Evolutionary conservation across 1,284 basidiomycete species (phyloP).

Genomic region (Tetrapyrgos nigripes): DNA sequence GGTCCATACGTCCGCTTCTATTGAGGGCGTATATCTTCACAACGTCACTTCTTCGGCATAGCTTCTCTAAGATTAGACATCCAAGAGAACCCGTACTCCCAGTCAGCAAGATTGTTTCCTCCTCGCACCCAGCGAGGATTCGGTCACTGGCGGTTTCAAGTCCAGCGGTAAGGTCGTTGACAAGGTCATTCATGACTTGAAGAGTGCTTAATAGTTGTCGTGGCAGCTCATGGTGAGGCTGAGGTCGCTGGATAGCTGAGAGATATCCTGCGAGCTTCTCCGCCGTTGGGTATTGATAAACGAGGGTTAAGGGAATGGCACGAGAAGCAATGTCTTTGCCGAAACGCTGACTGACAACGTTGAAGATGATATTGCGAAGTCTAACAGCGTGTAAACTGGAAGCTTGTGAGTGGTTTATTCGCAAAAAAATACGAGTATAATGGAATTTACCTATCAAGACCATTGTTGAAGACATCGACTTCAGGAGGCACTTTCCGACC

Average conservation of each 20-base stretch:
- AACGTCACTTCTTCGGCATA: neutral
- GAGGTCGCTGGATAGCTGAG: constrained; percentile 26
- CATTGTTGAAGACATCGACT: neutral
- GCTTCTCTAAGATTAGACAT: constrained; percentile 24
- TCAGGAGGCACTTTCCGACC: neutral
- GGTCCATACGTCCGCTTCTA: neutral
- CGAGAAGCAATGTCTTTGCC: neutral
- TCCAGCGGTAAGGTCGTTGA: neutral
- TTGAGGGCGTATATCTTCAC: neutral
- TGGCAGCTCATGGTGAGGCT: constrained; percentile 22
- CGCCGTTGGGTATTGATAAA: neutral
- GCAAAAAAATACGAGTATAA: neutral
- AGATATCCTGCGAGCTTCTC: too few relatives aligned
- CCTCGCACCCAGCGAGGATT: neutral
- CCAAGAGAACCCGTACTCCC: constrained; percentile 33
- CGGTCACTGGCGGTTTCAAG: neutral
- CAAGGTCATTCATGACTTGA: neutral
- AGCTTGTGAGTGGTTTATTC: too few relatives aligned
- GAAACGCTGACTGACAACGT: neutral
- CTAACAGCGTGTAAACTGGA: neutral
- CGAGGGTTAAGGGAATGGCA: neutral
- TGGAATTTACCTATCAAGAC: neutral
- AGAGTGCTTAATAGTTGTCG: too few relatives aligned
- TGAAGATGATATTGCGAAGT: neutral
- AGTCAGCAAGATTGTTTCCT: constrained; percentile 29